Evolutionary conservation across 1,284 basidiomycete genomes (phyloP).

Genomic region (Macrocystidia cucumis): DNA sequence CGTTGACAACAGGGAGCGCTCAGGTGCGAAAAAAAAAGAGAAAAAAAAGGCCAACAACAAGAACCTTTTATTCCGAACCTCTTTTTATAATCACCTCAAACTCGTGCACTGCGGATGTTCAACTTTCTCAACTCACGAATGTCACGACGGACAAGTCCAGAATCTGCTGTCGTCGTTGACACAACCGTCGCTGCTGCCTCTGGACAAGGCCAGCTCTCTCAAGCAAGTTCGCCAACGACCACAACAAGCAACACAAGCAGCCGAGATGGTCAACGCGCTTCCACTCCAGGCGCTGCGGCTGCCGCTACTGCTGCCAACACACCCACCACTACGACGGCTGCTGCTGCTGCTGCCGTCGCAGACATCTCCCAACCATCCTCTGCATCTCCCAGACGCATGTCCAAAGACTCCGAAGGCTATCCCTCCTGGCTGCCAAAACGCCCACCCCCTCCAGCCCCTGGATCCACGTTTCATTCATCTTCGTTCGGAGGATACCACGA

Average conservation of each 20-base stretch:
- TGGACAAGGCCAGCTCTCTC: conserved; percentile 17
- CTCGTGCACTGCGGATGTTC: conserved; percentile 14
- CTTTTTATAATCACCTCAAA: conserved; percentile 9
- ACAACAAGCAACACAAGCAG: too few relatives aligned
- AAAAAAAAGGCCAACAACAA: conserved; percentile 21
- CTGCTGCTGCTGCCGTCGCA: too few relatives aligned
- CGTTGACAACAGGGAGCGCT: conserved; percentile 2
- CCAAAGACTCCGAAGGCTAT: conserved; percentile 59
- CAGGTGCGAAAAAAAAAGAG: conserved; percentile 13
- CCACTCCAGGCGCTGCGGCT: too few relatives aligned
- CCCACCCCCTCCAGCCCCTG: conserved; percentile 67
- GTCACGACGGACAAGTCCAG: conserved; percentile 39
- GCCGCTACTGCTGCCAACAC: too few relatives aligned
- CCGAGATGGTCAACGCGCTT: conserved; percentile 8
- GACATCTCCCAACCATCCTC: conserved; percentile 18
- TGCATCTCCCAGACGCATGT: conserved; percentile 24
- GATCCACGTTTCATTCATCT: conserved; percentile 59
- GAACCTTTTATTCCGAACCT: conserved; percentile 8
- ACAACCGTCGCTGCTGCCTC: too few relatives aligned
- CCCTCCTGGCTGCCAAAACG: conserved; percentile 75
- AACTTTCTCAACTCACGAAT: conserved; percentile 33
- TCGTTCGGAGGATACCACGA: conserved; percentile 26
- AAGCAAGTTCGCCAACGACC: conserved; percentile 12
- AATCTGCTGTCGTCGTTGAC: too few relatives aligned
- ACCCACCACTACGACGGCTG: too few relatives aligned